Base-by-base conservation (phyloP, 768 basidiomycete genomes). In the Kwoniella dendrophila region DNA sequence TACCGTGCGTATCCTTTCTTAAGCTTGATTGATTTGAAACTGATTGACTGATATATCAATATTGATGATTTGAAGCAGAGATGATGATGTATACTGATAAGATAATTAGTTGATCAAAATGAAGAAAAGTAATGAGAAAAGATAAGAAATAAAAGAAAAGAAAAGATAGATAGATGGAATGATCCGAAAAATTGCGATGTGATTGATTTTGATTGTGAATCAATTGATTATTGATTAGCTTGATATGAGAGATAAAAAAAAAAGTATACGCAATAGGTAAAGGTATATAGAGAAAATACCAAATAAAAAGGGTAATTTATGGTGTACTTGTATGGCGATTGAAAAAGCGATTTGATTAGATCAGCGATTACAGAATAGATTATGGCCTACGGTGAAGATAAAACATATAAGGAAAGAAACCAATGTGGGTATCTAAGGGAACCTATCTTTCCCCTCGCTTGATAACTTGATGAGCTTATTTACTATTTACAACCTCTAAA, bases 311-410 rank as follows among this genome's bases (percentile, higher is more conserved):
- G 44, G 22, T 10, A 6, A 24, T 5, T 14, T 32, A 34, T 16
- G 50, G 36, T 10, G 30, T 40, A 24, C 27, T n/a, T n/a, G 41
- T 11, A 22, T 49, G 47, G 41, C 40, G 56, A 58, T 59, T 59
- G 34, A 33, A 26, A 55, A 22, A 55, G 22, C 49, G 45, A 58
- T 51, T 59, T 59, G 58, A 59, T 59, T 59, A 59, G 58, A 59
- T 59, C 58, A 59, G 49, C 57, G 43, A 34, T 30, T 27, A 22
- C 16, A 12, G 20, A 18, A 48, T 12, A 22, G n/a, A n/a, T n/a
- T n/a, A n/a, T n/a, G n/a, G n/a, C n/a, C n/a, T n/a, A n/a, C n/a
- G n/a, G n/a, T n/a, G n/a, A n/a, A n/a, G n/a, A n/a, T n/a, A n/a
- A n/a, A n/a, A n/a, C n/a, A n/a, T n/a, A n/a, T n/a, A n/a, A n/a